Percentiles rank a stretch among this genome's conserved stretches.
Conservation (phyloP, 1,139 yeast genomes). For the Pneumocystis oryctolagi region DNA sequence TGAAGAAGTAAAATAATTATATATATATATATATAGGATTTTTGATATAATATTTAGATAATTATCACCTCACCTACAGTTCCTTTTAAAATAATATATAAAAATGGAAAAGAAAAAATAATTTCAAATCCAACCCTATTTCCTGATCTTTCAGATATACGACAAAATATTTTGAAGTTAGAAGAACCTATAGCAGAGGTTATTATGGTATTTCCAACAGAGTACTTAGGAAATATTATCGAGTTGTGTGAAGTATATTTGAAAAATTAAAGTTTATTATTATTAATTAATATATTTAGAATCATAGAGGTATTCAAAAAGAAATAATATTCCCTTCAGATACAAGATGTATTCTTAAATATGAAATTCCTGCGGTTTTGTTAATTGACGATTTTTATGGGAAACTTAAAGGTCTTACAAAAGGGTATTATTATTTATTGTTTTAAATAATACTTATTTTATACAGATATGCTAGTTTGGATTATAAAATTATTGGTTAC, state of each 20-base stretch:
- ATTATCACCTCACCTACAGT: slow-evolving; percentile 94
- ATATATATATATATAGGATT: neutral
- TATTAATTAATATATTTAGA: neutral
- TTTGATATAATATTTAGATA: slow-evolving; percentile 19
- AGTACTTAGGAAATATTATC: slow-evolving; percentile 75
- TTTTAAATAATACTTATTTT: neutral
- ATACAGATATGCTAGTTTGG: slow-evolving; percentile 59
- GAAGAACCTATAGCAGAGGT: slow-evolving; percentile 89
- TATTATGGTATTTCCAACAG: slow-evolving; percentile 79
- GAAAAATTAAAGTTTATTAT: neutral
- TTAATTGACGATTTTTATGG: slow-evolving; percentile 92
- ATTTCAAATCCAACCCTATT: slow-evolving; percentile 87
- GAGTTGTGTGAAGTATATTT: slow-evolving; percentile 51
- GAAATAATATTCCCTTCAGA: slow-evolving; percentile 65
- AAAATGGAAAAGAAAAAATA: slow-evolving; percentile 46
- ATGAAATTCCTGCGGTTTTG: slow-evolving; percentile 72
- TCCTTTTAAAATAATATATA: slow-evolving; percentile 61
- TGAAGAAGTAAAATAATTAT: slow-evolving; percentile 34
- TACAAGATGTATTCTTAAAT: slow-evolving; percentile 57
- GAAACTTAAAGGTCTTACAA: slow-evolving; percentile 71
- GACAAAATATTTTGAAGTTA: slow-evolving; percentile 37
- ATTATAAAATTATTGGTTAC: slow-evolving; percentile 89
- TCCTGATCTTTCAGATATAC: slow-evolving; percentile 38
- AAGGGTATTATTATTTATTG: slow-evolving; percentile 32
- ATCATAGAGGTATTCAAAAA: slow-evolving; percentile 63